Evolutionary conservation across 2,329 filamentous ascomycete genomes (phyloP), one percentile per base, ranked within the genome.

Genomic region (Hypoxylon sp.): DNA sequence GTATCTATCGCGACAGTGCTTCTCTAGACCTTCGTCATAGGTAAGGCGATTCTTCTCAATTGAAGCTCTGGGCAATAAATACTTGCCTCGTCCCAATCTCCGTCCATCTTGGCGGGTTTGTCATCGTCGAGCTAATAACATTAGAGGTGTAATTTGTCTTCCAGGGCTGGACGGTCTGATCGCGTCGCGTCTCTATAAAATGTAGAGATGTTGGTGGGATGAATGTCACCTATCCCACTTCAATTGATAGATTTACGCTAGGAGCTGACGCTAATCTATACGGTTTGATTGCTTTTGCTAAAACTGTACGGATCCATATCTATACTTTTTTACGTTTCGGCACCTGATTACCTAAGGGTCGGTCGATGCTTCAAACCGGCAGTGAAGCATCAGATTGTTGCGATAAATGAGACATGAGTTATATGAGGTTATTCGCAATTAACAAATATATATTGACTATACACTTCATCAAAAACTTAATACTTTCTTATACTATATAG

Each of bases 61-160:
- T 57, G 46, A 31, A 54, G 58, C 44, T 26, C 17, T 17, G 33
- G 13, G 31, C 56, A 50, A 48, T 48, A 37, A 59, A 71, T 56
- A 59, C 86, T 77, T 81, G 88, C 88, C 85, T 91, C 88, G 81
- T 89, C 88, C 88, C 88, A 91, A 80, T 90, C 88, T 80, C 85
- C 87, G 81, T 91, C 88, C 88, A 90, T 90, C 77, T 81, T 83
- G 77, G 58, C 70, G 51, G 53, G 17, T 46, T 71, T 75, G 63
- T 74, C 76, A 77, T 77, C 29, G 61, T 75, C 59, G 73, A 33
- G 35, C 63, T 31, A 52, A 53, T 58, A 56, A 24, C 60, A 72
- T 66, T 46, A 59, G 35, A 60, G 48, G 42, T 50, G 48, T 52
- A 65, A 65, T 26, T 57, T 29, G 31, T 35, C 46, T 58, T 60